These are phyloP conservation scores for Wickerhamiella kazuoi DNA, from an alignment of 805 yeast genomes.

Conservation along the genomic window DNA sequence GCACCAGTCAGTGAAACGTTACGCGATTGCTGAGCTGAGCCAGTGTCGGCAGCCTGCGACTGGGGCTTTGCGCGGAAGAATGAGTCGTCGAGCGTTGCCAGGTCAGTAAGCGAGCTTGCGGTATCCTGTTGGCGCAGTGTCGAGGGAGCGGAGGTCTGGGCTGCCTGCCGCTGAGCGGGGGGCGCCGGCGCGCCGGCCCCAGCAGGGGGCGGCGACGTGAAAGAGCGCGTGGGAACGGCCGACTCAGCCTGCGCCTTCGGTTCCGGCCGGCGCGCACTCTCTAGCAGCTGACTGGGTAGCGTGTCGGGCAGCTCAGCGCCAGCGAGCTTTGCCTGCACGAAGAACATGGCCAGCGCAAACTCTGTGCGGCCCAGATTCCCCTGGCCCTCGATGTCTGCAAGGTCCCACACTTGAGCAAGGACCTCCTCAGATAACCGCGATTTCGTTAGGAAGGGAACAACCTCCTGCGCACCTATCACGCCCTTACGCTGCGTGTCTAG, in stretches of 20 bases:
- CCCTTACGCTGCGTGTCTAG: conserved; percentile 54
- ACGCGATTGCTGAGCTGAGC: not conserved
- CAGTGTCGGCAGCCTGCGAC: not conserved
- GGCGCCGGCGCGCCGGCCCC: conserved; percentile 8
- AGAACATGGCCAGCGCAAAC: conserved; percentile 83
- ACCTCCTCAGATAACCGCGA: conserved; percentile 73
- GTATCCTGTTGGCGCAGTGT: not conserved
- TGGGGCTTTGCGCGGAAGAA: conserved; percentile 4
- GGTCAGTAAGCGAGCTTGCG: conserved; percentile 16
- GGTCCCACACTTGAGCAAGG: conserved; percentile 85
- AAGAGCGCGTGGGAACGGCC: conserved; percentile 6
- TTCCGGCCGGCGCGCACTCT: conserved; percentile 1
- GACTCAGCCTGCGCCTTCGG: not conserved
- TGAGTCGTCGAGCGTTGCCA: conserved; percentile 15
- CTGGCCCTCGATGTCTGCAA: conserved; percentile 73
- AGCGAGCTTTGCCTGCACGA: conserved; percentile 67
- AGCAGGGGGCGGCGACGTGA: conserved; percentile 6
- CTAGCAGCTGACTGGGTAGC: conserved; percentile 8
- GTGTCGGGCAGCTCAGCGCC: conserved; percentile 63
- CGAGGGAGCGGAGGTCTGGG: not conserved
- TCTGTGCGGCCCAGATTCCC: conserved; percentile 69
- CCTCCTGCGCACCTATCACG: conserved; percentile 52
- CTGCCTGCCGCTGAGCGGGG: not conserved
- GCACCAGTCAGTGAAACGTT: not conserved
- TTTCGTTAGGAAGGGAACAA: conserved; percentile 76